Base-by-base conservation (phyloP, 441 rosid species). In the Hura crepitans region DNA sequence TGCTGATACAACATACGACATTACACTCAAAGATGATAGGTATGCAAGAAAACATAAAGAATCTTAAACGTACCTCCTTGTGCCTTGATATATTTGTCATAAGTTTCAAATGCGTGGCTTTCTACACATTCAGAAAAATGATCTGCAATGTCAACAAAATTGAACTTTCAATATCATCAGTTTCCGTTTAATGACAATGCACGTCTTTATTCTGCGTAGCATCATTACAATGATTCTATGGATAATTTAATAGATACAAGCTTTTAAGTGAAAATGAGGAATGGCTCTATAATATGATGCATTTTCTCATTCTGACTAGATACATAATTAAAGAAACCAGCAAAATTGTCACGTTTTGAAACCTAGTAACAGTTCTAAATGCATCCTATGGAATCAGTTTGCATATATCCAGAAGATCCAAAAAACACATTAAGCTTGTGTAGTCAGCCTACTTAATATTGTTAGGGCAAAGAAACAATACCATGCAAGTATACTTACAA, bases 61-160 rank as follows among this genome's bases (percentile, higher is more conserved):
- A 71, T 28, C 51, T 23, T 61, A 56, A 72, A 65, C 73, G 39
- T 79, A 89, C 97, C 98, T 88, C 93, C 93, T 75, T 62, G 74
- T 69, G 84, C 77, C 81, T 84, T 93, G 85, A 93, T 81, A 82
- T 88, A 93, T 81, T 93, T 93, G 85, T 93, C 98, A 55, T 91
- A 91, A 75, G 98, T 93, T 76, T 81, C 90, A 83, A 25, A 93
- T 12, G 98, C 97, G 76, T 91, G 98, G 76, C 81, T 80, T 80
- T 93, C 98, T 8, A 93, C 97, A 17, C 97, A 91, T 84, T 93
- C 97, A n/a, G 96, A 89, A 76, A 91, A 86, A 78, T 93, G 97
- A 81, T 93, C 98, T 93, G 88, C 85, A 75, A 56, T 42, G 62
- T 45, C 43, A 11, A 66, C 37, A 28, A 60, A 79, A 64, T 43